A percentile compares a stretch with the other conserved stretches of the same genome.
These are phyloP conservation scores for Exutisphaerella laricina DNA, from an alignment of 2,329 filamentous ascomycete genomes.

Conservation along the genomic window DNA sequence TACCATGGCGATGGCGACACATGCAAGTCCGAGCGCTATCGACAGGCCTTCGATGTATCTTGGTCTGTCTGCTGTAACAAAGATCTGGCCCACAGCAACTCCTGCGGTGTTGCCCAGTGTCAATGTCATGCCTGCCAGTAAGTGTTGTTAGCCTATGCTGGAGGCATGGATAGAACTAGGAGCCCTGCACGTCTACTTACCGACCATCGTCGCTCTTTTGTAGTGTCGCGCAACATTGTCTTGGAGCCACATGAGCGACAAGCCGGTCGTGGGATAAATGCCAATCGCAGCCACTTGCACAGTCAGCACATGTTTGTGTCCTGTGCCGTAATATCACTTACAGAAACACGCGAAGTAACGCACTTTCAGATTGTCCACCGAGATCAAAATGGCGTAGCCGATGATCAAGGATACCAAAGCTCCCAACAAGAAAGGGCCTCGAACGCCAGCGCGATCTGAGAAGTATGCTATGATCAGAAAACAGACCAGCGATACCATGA, in stretches of 20 bases:
- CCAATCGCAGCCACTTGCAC: slow-evolving; percentile 8
- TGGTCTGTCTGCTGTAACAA: slow-evolving; percentile 4
- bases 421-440: slow-evolving; percentile 7
- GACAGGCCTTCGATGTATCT: slow-evolving; percentile 11
- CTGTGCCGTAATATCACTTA: not conserved
- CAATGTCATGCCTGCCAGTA: slow-evolving; percentile 11
- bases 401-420: slow-evolving; percentile 7
- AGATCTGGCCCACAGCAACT: slow-evolving; percentile 12
- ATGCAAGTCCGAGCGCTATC: slow-evolving; percentile 9
- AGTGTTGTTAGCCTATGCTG: no score
- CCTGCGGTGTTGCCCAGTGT: slow-evolving; percentile 12
- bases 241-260: slow-evolving; percentile 13
- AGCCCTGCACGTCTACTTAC: no score
- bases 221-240: slow-evolving; percentile 11
- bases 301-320: not conserved
- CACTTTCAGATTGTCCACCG: slow-evolving; percentile 7
- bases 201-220: slow-evolving; percentile 10
- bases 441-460: slow-evolving; percentile 4
- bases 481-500: slow-evolving; percentile 5
- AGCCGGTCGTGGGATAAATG: slow-evolving; percentile 9
- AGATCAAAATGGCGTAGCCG: slow-evolving; percentile 10
- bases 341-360: slow-evolving; percentile 10
- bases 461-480: slow-evolving; percentile 7
- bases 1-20: slow-evolving; percentile 8
- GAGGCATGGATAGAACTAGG: no score